Base-by-base conservation (phyloP, 1,139 yeast genomes). In the Kodamaea suecica region DNA sequence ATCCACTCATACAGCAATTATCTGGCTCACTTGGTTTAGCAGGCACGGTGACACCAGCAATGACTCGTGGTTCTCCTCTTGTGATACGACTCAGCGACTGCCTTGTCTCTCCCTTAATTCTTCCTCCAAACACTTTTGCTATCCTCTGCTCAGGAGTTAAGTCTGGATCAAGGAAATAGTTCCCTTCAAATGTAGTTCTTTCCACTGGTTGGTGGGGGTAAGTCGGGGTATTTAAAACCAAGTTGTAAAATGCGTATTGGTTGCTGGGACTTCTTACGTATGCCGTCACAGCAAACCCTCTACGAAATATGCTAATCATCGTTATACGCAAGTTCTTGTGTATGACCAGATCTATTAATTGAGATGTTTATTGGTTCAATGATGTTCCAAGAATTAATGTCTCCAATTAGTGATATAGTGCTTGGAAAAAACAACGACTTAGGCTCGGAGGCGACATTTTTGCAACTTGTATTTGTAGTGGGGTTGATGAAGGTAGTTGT, bases 1-100 rank as follows among this genome's bases (percentile, higher is more conserved):
- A 92, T 2, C 98, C 98, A 44, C 95, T 82, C 95, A 88, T 88
- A 57, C 98, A 92, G 57, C 98, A 92, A 57, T 90, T 88, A 50
- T 88, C 95, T 2, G 97, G 97, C 50, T 87, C 95, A 4, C 65
- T 68, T 1, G 98, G 98, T 50, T 72, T 73, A 12, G 75, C 77
- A 2, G 96, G 96, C 0, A 92, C 95, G 3, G 56, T 57, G 0
- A 90, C 64, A 0, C 97, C 97, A 0, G 80, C 90, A 5, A 90
- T 77, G 2, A 50, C 47, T 26, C 58, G 48, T 1, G 76, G 68
- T 31, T 64, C 57, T 4, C 72, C 71, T 23, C 71, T 52, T 4
- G 62, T 51, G 10, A 70, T 50, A 37, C 84, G 55, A 42, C 80
- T 73, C 0, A 81, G 71, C 4, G 80, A 65, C 27, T 54, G 48